phyloP scores from a whole-genome alignment of 2,329 filamentous ascomycete species.

The Zymoseptoria passerinii region DNA sequence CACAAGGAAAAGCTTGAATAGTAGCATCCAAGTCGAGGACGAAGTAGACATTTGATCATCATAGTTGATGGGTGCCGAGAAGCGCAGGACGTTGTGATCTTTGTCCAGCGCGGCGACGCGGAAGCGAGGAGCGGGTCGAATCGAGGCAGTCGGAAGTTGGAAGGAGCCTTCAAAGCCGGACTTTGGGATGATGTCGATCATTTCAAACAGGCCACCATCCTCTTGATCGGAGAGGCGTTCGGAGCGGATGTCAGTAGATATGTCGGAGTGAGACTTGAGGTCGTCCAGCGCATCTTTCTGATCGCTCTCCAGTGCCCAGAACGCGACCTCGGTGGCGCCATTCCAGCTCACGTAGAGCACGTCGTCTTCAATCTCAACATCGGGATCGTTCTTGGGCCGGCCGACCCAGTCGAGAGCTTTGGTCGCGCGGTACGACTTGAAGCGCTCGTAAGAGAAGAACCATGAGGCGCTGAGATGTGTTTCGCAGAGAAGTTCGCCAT shows the following conservation, averaged over 20 bases:
- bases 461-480: conserved; percentile 34
- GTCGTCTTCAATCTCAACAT: conserved; percentile 16
- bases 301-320: conserved; percentile 35
- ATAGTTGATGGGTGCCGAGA: conserved; percentile 7
- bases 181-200: conserved; percentile 15
- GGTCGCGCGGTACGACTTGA: conserved; percentile 33
- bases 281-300: neutral
- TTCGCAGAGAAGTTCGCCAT: conserved; percentile 36
- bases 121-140: conserved; percentile 7
- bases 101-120: conserved; percentile 20
- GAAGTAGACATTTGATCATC: conserved; percentile 3
- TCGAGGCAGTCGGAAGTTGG: conserved; percentile 7
- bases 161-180: conserved; percentile 21
- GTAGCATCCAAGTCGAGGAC: conserved; percentile 9
- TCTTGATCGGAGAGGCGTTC: conserved; percentile 27
- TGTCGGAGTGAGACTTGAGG: conserved; percentile 54
- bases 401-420: conserved; percentile 27
- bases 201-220: conserved; percentile 2
- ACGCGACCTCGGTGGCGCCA: conserved; percentile 39
- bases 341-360: conserved; percentile 47
- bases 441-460: conserved; percentile 22
- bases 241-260: conserved; percentile 70
- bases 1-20: conserved; percentile 15
- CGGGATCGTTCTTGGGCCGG: conserved; percentile 18
- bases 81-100: conserved; percentile 15